phyloP scores from a whole-genome alignment of 2,329 filamentous ascomycete species.

The Botryotinia convoluta region DNA sequence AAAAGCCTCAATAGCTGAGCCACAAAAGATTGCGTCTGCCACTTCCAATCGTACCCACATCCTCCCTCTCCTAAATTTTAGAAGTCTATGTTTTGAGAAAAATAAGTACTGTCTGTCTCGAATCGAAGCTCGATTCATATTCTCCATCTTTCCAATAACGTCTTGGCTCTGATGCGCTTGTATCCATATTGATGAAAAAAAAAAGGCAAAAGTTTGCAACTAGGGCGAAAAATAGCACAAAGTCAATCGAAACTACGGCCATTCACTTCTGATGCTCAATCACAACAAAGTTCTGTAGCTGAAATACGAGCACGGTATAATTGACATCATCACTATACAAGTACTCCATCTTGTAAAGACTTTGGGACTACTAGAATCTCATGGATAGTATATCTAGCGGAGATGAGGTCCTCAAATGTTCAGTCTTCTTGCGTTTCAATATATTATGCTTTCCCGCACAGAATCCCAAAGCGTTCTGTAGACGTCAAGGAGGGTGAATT shows the following conservation, averaged over 20 bases:
- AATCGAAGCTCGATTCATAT: background rate
- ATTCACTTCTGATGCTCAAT: background rate
- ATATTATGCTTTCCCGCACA: background rate
- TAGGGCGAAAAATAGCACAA: background rate
- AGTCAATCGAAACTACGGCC: background rate
- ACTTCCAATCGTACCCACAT: background rate
- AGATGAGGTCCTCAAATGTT: background rate
- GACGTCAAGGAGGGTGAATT: background rate
- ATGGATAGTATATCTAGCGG: background rate
- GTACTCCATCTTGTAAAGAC: background rate
- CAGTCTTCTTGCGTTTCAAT: background rate
- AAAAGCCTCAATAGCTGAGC: background rate
- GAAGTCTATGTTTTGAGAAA: background rate
- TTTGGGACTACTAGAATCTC: background rate
- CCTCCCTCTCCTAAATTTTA: background rate
- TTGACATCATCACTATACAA: background rate
- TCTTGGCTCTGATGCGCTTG: background rate
- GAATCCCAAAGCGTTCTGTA: background rate
- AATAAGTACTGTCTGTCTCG: background rate
- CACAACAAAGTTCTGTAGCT: background rate
- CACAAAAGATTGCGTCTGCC: background rate
- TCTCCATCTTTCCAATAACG: background rate
- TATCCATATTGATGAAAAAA: background rate
- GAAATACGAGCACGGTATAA: background rate
- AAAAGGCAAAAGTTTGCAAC: constrained; percentile 5